Percentiles rank a stretch among this genome's conserved stretches.
Conservation (phyloP, 116 monocot genomes). For the Iris pallida region DNA sequence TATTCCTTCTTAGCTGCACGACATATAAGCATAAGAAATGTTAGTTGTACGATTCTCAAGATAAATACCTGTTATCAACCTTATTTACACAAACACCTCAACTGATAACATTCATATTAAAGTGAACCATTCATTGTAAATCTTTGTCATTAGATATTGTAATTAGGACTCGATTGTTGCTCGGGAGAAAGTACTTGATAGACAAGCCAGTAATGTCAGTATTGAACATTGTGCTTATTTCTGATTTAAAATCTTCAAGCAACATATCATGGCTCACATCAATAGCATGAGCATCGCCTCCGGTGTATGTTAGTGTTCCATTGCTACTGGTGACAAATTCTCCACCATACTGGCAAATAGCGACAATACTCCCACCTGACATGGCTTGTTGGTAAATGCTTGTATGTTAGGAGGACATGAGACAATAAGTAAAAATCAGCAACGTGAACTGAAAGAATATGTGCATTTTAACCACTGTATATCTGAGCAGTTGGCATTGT, state of each 20-base stretch:
- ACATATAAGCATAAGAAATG: not conserved
- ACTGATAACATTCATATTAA: constrained; percentile 25
- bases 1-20: not conserved
- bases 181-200: constrained; percentile 44
- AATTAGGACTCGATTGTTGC: constrained; percentile 31
- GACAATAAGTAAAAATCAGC: no score
- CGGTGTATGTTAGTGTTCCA: constrained; percentile 32
- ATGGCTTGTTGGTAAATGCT: constrained; percentile 9
- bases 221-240: constrained; percentile 31
- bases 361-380: constrained; percentile 19
- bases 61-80: constrained; percentile 21
- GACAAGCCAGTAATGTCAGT: constrained; percentile 27
- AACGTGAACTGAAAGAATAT: not conserved
- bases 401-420: not conserved
- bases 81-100: constrained; percentile 27
- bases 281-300: constrained; percentile 51
- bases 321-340: constrained; percentile 24
- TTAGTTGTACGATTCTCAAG: not conserved
- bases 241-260: constrained; percentile 32
- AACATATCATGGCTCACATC: constrained; percentile 33
- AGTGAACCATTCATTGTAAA: constrained; percentile 40
- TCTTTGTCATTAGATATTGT: constrained; percentile 45
- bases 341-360: constrained; percentile 49
- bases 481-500: not conserved
- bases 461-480: no score